A percentile compares a stretch with the other conserved stretches of the same genome.
phyloP scores from a whole-genome alignment of 352 stramenopile genomes.

The Blastocystis sp. region DNA sequence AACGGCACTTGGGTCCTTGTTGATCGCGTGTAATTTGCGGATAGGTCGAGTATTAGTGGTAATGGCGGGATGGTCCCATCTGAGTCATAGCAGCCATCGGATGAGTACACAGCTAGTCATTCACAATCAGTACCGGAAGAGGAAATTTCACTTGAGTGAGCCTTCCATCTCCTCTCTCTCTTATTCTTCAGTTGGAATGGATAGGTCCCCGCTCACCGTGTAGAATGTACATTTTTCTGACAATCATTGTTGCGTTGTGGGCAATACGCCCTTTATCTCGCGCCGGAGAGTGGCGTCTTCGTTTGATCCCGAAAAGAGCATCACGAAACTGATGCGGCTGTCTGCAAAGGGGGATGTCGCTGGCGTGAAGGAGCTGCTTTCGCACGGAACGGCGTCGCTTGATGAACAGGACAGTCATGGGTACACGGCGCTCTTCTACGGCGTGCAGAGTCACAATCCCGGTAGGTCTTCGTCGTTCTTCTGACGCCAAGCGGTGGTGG shows the following conservation, averaged over 20 bases:
- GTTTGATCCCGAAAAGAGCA: not conserved
- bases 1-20: too few relatives aligned
- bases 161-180: not conserved
- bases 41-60: too few relatives aligned
- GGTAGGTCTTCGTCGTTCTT: not conserved
- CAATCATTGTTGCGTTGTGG: not conserved
- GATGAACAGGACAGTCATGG: slow-evolving; percentile 44
- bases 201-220: not conserved
- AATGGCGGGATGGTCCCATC: too few relatives aligned
- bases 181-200: not conserved
- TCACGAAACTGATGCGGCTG: not conserved
- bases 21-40: too few relatives aligned
- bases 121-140: not conserved
- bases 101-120: not conserved
- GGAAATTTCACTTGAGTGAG: not conserved
- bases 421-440: slow-evolving; percentile 22
- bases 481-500: not conserved
- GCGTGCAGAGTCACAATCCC: not conserved
- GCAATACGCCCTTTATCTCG: not conserved
- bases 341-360: slow-evolving; percentile 3
- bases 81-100: too few relatives aligned
- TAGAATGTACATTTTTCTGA: not conserved
- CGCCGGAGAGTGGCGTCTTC: not conserved
- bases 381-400: not conserved
- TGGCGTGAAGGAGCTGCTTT: not conserved